phyloP scores from a whole-genome alignment of 2,329 filamentous ascomycete species.

The Ilyonectria destructans region DNA sequence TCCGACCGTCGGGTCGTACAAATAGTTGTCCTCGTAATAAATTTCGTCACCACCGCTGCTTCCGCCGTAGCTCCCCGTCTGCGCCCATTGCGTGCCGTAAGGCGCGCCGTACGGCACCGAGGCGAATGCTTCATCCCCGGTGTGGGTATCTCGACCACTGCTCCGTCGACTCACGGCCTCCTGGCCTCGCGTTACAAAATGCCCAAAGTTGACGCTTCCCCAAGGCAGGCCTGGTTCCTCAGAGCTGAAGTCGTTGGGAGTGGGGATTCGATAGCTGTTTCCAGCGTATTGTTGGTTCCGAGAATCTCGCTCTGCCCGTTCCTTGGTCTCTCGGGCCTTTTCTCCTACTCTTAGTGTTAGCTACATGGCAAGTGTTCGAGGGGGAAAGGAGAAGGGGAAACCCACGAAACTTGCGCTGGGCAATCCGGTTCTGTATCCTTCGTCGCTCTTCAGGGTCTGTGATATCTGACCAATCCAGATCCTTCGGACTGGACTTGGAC shows the following conservation, averaged over 20 bases:
- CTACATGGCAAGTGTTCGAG: background rate
- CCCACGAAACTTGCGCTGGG: conserved; percentile 84
- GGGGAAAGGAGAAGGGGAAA: background rate
- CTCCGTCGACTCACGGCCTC: conserved; percentile 64
- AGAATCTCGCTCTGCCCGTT: conserved; percentile 75
- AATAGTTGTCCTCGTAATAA: conserved; percentile 53
- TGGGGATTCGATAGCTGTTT: conserved; percentile 75
- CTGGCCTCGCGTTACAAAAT: conserved; percentile 67
- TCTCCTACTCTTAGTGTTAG: conserved; percentile 68
- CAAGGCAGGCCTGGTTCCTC: conserved; percentile 78
- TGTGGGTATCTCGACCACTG: conserved; percentile 57
- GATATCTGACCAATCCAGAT: conserved; percentile 79
- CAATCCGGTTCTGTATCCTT: conserved; percentile 83
- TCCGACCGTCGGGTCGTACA: conserved; percentile 46
- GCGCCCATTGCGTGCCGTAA: conserved; percentile 46
- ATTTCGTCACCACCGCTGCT: conserved; percentile 54
- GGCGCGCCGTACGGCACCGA: conserved; percentile 49
- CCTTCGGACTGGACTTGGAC: conserved; percentile 60
- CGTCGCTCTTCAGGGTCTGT: conserved; percentile 80
- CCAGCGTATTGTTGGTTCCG: conserved; percentile 77
- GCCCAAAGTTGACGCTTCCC: conserved; percentile 78
- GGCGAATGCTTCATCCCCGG: conserved; percentile 54
- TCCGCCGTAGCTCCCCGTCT: conserved; percentile 53
- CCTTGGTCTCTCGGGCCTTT: conserved; percentile 78
- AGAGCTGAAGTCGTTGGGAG: conserved; percentile 68